Conservation (phyloP, 495 filamentous ascomycete genomes). For the Penicillium pancosmium region DNA sequence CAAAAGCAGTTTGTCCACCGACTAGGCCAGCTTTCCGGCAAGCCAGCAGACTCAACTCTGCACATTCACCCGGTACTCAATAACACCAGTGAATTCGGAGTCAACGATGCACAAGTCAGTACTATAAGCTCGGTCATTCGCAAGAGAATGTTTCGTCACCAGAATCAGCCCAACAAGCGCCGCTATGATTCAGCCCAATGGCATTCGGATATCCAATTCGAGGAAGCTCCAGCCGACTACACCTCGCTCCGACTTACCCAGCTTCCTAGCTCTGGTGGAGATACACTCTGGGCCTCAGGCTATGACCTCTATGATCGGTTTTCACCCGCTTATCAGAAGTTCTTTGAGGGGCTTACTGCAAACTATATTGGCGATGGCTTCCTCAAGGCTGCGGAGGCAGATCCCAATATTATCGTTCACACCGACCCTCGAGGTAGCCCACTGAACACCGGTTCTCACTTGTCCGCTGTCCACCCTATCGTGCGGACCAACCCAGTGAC, state of each 20-base stretch:
- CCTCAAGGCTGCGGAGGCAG: conserved; percentile 48
- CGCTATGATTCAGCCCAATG: conserved; percentile 44
- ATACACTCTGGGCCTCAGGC: conserved; percentile 51
- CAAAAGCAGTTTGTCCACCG: conserved; percentile 64
- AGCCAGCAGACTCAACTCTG: conserved; percentile 58
- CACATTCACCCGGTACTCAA: conserved; percentile 67
- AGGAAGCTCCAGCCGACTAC: conserved; percentile 68
- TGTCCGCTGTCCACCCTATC: conserved; percentile 69
- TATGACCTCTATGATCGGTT: conserved; percentile 66
- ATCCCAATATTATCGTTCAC: conserved; percentile 53
- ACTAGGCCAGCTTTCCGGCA: conserved; percentile 62
- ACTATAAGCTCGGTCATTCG: conserved; percentile 60
- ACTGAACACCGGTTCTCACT: conserved; percentile 61
- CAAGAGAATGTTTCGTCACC: conserved; percentile 55
- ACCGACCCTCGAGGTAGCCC: conserved; percentile 59
- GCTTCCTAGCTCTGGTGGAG: conserved; percentile 73
- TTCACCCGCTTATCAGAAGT: conserved; percentile 60
- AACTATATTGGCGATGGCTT: conserved; percentile 60
- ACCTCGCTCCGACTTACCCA: conserved; percentile 60
- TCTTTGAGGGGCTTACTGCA: conserved; percentile 68
- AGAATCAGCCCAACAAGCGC: conserved; percentile 24
- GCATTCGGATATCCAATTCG: conserved; percentile 73
- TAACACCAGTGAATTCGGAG: conserved; percentile 40
- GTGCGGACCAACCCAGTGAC: conserved; percentile 77
- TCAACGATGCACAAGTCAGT: conserved; percentile 64